Evolutionary conservation across 164 flowering plant species (phyloP).

Genomic region (Magnolia kwangsiensis): DNA sequence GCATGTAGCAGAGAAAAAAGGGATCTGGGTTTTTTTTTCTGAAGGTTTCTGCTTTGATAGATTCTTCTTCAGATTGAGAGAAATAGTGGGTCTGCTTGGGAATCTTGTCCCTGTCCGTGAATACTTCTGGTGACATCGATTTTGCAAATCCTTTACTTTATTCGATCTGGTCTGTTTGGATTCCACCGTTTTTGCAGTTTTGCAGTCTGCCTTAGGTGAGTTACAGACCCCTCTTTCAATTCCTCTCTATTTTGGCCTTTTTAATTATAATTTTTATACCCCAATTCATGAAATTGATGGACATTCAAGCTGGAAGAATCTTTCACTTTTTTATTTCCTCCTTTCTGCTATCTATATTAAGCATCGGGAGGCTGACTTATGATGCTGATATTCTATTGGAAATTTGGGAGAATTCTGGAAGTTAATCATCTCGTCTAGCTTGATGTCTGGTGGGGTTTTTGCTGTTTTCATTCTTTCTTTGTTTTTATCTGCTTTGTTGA

Average conservation of each 20-base stretch:
- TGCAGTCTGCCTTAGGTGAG: conserved; percentile 38
- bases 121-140: conserved; percentile 3
- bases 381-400: background rate
- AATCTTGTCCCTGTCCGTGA: conserved; percentile 11
- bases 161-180: conserved; percentile 37
- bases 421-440: background rate
- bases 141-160: conserved; percentile 15
- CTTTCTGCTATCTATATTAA: conserved; percentile 1
- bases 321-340: background rate
- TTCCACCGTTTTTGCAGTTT: conserved; percentile 22
- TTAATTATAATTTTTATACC: conserved; percentile 6
- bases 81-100: conserved; percentile 4
- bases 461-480: background rate
- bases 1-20: conserved; percentile 2
- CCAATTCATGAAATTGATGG: conserved; percentile 14
- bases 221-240: conserved; percentile 21
- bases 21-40: conserved; percentile 11
- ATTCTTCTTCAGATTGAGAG: conserved; percentile 16
- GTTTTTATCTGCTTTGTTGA: background rate
- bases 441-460: background rate
- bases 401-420: background rate
- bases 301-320: conserved; percentile 36
- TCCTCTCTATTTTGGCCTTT: conserved; percentile 9
- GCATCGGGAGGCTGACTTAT: background rate
- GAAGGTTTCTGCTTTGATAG: conserved; percentile 9